Evolutionary conservation across 371 early-diverging fungal genomes (phyloP).

Genomic region (Coemansia sp.): DNA sequence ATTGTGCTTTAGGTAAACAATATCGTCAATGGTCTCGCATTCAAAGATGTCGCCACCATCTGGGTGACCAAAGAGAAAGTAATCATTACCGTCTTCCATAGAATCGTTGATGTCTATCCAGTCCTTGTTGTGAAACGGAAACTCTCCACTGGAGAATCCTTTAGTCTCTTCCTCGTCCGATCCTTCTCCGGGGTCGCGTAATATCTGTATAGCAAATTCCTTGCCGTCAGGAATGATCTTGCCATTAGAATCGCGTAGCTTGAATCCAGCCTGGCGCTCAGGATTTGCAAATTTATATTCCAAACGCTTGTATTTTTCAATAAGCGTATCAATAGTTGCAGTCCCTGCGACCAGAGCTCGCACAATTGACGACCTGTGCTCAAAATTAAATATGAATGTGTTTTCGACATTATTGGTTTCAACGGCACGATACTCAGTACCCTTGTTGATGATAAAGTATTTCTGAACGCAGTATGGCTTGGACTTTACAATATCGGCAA

Average conservation of each 20-base stretch:
- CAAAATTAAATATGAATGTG: background rate
- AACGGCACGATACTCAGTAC: background rate
- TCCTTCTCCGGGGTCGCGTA: background rate
- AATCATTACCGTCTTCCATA: no score
- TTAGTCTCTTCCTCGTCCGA: no score
- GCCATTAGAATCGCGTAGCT: background rate
- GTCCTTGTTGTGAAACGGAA: no score
- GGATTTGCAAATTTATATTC: background rate
- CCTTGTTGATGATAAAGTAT: conserved; percentile 5
- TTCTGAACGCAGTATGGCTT: background rate
- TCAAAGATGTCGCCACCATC: no score
- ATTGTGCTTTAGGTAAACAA: no score
- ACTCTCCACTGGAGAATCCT: no score
- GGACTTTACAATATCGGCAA: conserved; percentile 1
- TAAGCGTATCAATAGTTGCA: background rate
- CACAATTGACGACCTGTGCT: background rate
- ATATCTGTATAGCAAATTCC: background rate
- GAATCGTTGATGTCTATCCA: no score
- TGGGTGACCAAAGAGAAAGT: no score
- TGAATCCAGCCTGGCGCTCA: conserved; percentile 6
- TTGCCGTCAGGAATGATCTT: background rate
- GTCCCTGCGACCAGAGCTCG: background rate
- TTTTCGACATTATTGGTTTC: conserved; percentile 4
- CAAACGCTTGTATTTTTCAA: background rate
- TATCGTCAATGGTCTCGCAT: no score